Evolutionary conservation across 2,329 filamentous ascomycete species (phyloP).

Genomic region (Chaetothyriales sp.): DNA sequence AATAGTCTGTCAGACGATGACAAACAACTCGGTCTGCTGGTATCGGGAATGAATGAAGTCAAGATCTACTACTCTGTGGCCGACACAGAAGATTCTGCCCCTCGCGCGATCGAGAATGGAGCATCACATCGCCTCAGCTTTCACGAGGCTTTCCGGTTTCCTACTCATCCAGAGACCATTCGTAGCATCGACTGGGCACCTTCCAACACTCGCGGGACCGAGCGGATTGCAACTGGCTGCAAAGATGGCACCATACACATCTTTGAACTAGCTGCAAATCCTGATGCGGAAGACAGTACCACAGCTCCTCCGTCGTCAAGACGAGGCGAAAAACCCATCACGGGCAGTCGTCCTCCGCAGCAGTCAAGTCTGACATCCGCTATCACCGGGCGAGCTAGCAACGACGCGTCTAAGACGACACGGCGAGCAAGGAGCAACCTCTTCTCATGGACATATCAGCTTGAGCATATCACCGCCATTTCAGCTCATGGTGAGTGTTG

Average conservation of each 20-base stretch:
- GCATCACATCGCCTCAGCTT: conserved; percentile 53
- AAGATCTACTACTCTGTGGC: conserved; percentile 63
- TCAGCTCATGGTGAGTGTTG: conserved; percentile 15
- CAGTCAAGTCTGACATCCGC: conserved; percentile 19
- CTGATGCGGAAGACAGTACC: neutral
- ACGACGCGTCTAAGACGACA: neutral
- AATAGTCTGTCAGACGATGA: conserved; percentile 63
- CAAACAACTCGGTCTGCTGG: conserved; percentile 67
- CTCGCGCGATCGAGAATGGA: conserved; percentile 19
- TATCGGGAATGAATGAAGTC: conserved; percentile 72
- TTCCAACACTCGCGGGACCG: conserved; percentile 77
- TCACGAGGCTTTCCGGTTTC: conserved; percentile 67
- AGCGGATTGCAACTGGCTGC: conserved; percentile 80
- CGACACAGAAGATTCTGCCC: conserved; percentile 33
- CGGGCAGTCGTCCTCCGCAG: neutral
- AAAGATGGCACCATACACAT: conserved; percentile 84
- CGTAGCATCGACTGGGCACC: conserved; percentile 59
- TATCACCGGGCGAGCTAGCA: conserved; percentile 10
- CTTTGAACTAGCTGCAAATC: conserved; percentile 50
- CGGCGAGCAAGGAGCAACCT: neutral
- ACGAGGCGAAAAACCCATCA: neutral
- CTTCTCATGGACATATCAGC: neutral
- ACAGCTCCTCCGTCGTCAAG: neutral
- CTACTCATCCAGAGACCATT: conserved; percentile 61
- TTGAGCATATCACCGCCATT: neutral